Conservation (phyloP, 129 eudicot genomes). For the Pseudognaphalium luteoalbum region DNA sequence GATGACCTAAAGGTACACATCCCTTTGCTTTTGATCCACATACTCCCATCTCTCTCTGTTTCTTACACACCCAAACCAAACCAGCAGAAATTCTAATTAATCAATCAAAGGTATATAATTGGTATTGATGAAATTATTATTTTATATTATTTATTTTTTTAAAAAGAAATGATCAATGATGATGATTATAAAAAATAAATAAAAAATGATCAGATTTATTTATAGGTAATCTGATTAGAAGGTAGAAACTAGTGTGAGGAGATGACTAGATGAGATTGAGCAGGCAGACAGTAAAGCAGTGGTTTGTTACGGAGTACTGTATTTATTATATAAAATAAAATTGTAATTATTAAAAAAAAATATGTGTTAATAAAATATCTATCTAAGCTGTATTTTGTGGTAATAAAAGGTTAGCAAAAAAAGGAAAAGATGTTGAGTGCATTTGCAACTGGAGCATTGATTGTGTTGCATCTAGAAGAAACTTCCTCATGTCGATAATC, state of each 20-base stretch:
- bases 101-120: not conserved
- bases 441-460: too few relatives aligned
- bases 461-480: not conserved
- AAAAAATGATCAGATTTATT: too few relatives aligned
- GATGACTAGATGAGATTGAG: not conserved
- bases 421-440: not conserved
- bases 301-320: not conserved
- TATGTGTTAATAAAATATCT: too few relatives aligned
- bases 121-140: too few relatives aligned
- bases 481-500: too few relatives aligned
- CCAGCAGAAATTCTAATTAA: slow-evolving; percentile 19
- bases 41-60: slow-evolving; percentile 52
- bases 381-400: not conserved
- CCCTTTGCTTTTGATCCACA: slow-evolving; percentile 81
- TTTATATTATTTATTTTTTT: too few relatives aligned
- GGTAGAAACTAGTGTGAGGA: not conserved
- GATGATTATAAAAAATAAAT: too few relatives aligned
- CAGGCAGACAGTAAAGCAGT: not conserved
- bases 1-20: slow-evolving; percentile 47
- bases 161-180: not conserved
- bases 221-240: too few relatives aligned
- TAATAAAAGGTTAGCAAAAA: not conserved
- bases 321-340: too few relatives aligned
- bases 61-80: not conserved
- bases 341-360: too few relatives aligned